These are phyloP conservation scores for Tolypocladium album DNA, from an alignment of 2,329 filamentous ascomycete species.

Conservation along the genomic window DNA sequence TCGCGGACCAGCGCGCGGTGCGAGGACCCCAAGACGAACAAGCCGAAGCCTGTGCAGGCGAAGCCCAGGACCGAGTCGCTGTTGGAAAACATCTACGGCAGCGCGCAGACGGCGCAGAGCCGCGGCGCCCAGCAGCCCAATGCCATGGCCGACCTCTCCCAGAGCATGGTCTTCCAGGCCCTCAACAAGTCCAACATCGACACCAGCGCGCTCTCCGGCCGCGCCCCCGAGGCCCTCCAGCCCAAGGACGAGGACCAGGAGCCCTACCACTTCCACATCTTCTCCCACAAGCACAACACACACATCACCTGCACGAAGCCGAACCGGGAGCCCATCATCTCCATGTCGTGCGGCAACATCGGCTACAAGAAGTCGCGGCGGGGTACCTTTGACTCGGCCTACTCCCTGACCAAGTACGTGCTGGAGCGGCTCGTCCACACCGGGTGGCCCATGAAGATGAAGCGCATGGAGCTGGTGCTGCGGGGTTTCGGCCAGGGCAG, in stretches of 20 bases:
- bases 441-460: slow-evolving; percentile 66
- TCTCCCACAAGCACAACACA: slow-evolving; percentile 84
- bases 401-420: slow-evolving; percentile 77
- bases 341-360: slow-evolving; percentile 73
- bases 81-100: slow-evolving; percentile 23
- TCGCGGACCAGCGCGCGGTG: slow-evolving; percentile 25
- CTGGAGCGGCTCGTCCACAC: slow-evolving; percentile 77
- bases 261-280: slow-evolving; percentile 81
- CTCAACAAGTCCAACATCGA: slow-evolving; percentile 23
- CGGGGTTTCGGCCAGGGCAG: slow-evolving; percentile 79
- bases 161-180: slow-evolving; percentile 28
- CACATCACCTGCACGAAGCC: slow-evolving; percentile 85
- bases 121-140: slow-evolving; percentile 12
- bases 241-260: slow-evolving; percentile 32
- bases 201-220: slow-evolving; percentile 18
- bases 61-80: slow-evolving; percentile 17
- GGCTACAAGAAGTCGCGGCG: slow-evolving; percentile 80
- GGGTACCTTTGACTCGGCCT: slow-evolving; percentile 80
- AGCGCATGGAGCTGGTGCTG: slow-evolving; percentile 67
- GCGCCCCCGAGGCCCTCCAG: slow-evolving; percentile 8
- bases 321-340: slow-evolving; percentile 67
- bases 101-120: slow-evolving; percentile 8
- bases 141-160: slow-evolving; percentile 22
- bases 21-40: slow-evolving; percentile 12
- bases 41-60: slow-evolving; percentile 10